A percentile compares a stretch with the other conserved stretches of the same genome.
Conservation (phyloP, 768 basidiomycete genomes). For the Leccinellum rugosiceps region DNA sequence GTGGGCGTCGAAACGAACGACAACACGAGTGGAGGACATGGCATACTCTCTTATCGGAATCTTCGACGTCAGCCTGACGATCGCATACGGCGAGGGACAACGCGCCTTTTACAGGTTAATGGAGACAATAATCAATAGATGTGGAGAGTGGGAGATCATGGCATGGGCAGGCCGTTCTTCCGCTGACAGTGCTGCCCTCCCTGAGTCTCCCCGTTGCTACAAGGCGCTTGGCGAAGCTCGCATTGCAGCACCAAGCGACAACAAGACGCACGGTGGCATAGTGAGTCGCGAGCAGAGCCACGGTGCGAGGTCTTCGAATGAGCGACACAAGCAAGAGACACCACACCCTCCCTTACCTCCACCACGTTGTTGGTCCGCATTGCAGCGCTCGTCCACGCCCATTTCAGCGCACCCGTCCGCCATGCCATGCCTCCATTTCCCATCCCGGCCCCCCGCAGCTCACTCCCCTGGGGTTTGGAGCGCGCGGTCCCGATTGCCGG, state of each 20-base stretch:
- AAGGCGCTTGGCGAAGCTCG: slow-evolving; percentile 13
- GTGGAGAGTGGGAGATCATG: slow-evolving; percentile 33
- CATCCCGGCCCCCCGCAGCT: background rate
- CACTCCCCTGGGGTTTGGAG: background rate
- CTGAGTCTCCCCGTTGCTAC: slow-evolving; percentile 32
- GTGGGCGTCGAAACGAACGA: slow-evolving; percentile 35
- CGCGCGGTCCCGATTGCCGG: background rate
- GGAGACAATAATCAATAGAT: slow-evolving; percentile 27
- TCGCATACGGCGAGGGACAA: slow-evolving; percentile 35
- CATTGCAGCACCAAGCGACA: background rate
- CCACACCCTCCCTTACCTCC: background rate
- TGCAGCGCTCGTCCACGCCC: background rate
- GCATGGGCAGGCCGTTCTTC: slow-evolving; percentile 29
- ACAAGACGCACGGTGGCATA: background rate
- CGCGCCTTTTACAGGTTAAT: slow-evolving; percentile 31
- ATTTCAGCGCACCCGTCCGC: background rate
- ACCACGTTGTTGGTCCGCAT: background rate
- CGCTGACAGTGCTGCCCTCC: slow-evolving; percentile 27
- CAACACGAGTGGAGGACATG: slow-evolving; percentile 32
- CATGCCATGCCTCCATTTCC: background rate
- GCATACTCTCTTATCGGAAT: slow-evolving; percentile 34
- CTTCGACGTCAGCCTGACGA: slow-evolving; percentile 32
- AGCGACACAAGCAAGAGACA: background rate
- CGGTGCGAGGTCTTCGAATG: background rate
- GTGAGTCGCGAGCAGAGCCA: too few species aligned